phyloP scores from a whole-genome alignment of 805 yeast genomes.

The Candida loeiensis region DNA sequence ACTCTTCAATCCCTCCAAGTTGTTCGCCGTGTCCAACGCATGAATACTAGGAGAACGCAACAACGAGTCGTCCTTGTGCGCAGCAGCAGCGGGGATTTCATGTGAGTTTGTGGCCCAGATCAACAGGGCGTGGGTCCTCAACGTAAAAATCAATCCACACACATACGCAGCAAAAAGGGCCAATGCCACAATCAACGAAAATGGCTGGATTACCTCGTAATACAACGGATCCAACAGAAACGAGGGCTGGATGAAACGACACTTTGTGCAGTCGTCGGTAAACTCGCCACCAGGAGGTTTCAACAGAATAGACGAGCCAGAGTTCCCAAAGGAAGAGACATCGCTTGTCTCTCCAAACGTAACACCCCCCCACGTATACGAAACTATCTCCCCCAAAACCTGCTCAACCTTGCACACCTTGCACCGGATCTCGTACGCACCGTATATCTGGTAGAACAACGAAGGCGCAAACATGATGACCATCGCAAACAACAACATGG shows the following conservation, averaged over 20 bases:
- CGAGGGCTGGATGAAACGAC: constrained; percentile 77
- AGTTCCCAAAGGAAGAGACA: neutral
- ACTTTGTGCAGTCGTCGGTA: constrained; percentile 53
- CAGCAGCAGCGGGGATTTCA: constrained; percentile 21
- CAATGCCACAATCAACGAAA: constrained; percentile 74
- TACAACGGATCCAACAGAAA: constrained; percentile 68
- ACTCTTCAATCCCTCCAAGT: constrained; percentile 14
- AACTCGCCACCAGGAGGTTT: neutral
- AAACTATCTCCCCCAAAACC: neutral
- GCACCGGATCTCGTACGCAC: constrained; percentile 77
- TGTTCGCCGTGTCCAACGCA: constrained; percentile 25
- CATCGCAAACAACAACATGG: constrained; percentile 89
- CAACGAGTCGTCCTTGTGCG: constrained; percentile 14
- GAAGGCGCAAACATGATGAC: constrained; percentile 93
- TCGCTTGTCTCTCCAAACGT: neutral
- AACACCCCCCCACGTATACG: neutral
- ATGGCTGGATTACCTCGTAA: constrained; percentile 69
- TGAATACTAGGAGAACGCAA: constrained; percentile 37
- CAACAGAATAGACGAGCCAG: neutral
- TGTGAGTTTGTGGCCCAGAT: constrained; percentile 73
- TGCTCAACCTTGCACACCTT: constrained; percentile 42
- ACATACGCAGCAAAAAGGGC: constrained; percentile 79
- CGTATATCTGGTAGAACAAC: constrained; percentile 82
- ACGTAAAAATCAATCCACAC: constrained; percentile 87
- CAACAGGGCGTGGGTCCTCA: constrained; percentile 93